A percentile compares a stretch with the other conserved stretches of the same genome.
Conservation (phyloP, 805 yeast genomes). For the Ogataea pilisensis region DNA sequence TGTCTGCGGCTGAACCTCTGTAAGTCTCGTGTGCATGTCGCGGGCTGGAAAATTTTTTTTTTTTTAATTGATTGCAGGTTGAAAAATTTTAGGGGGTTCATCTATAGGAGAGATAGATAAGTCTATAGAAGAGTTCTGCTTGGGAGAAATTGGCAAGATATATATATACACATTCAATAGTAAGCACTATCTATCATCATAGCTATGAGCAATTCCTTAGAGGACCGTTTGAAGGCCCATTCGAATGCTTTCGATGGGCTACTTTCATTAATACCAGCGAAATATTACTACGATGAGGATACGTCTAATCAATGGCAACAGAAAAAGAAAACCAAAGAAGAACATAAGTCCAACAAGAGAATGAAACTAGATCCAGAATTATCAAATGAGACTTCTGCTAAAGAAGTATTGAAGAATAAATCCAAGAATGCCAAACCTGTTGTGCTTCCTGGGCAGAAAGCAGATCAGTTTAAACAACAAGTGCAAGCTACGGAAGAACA, state of each 20-base stretch:
- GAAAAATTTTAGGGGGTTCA: neutral
- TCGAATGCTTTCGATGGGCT: slow-evolving; percentile 85
- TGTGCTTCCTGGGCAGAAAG: slow-evolving; percentile 30
- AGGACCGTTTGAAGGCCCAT: slow-evolving; percentile 76
- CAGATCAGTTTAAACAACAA: neutral
- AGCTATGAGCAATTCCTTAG: slow-evolving; percentile 32
- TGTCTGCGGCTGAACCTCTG: neutral
- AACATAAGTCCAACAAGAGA: slow-evolving; percentile 54
- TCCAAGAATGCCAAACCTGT: slow-evolving; percentile 52
- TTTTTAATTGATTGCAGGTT: neutral
- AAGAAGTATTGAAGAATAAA: slow-evolving; percentile 53
- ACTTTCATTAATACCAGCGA: slow-evolving; percentile 87
- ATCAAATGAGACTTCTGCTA: slow-evolving; percentile 46
- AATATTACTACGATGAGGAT: slow-evolving; percentile 88
- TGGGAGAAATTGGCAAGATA: no score
- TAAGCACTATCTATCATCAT: no score
- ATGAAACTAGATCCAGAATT: slow-evolving; percentile 72
- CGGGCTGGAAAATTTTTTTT: neutral
- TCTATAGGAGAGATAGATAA: no score
- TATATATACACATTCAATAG: no score
- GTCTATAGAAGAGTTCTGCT: no score
- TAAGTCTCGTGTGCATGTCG: no score
- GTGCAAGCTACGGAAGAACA: slow-evolving; percentile 14
- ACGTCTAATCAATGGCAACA: slow-evolving; percentile 88
- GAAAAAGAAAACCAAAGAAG: slow-evolving; percentile 69